Evolutionary conservation across 1,284 basidiomycete species (phyloP).

Genomic region (Marasmius fiardii): DNA sequence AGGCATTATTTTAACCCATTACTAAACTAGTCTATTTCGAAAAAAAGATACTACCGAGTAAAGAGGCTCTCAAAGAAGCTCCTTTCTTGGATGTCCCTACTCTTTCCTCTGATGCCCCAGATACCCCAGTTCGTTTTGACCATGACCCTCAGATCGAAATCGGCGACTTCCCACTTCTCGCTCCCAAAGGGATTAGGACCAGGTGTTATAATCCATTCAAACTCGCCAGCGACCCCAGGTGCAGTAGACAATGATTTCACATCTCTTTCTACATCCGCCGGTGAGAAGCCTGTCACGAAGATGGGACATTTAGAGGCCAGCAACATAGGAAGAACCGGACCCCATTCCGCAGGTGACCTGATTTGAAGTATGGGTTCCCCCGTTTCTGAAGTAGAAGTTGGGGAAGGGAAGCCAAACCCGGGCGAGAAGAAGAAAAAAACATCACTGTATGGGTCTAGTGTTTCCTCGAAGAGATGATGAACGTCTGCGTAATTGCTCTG

Average conservation of each 20-base stretch:
- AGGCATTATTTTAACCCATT: not conserved
- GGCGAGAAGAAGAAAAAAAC: conserved; percentile 97
- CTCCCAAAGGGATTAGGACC: conserved; percentile 95
- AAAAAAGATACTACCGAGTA: conserved; percentile 10
- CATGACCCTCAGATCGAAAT: conserved; percentile 93
- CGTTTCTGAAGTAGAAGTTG: conserved; percentile 53
- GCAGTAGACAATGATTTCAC: conserved; percentile 83
- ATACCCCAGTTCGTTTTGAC: conserved; percentile 97
- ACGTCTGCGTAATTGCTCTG: conserved; percentile 91
- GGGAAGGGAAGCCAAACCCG: conserved; percentile 95
- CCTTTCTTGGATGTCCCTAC: conserved; percentile 66
- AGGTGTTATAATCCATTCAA: conserved; percentile 95
- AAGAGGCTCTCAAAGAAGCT: conserved; percentile 26
- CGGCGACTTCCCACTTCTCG: conserved; percentile 97
- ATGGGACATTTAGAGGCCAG: conserved; percentile 90
- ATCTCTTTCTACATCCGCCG: conserved; percentile 93
- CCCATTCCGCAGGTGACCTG: conserved; percentile 84
- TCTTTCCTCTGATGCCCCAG: conserved; percentile 84
- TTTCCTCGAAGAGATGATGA: conserved; percentile 87
- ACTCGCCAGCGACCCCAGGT: conserved; percentile 90
- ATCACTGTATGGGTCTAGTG: conserved; percentile 97
- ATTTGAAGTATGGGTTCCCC: conserved; percentile 66
- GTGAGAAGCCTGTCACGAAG: conserved; percentile 96
- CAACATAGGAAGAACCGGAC: conserved; percentile 75
- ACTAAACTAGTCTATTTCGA: not conserved